Percentiles rank a stretch among this genome's conserved stretches.
Conservation (phyloP, 495 filamentous ascomycete genomes). For the Pyrenula aspistea region DNA sequence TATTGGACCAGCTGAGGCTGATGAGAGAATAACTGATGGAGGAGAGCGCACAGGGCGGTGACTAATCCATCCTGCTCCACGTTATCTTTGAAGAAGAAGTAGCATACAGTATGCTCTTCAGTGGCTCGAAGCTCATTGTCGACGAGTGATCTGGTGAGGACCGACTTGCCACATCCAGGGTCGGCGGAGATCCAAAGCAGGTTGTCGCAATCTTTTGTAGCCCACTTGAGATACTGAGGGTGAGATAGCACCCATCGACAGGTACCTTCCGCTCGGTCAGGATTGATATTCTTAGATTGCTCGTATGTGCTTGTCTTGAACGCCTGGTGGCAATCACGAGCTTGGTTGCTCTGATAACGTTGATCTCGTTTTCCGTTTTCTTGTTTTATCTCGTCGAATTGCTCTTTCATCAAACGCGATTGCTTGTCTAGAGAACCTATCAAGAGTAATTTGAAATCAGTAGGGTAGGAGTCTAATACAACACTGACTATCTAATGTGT, state of each 20-base stretch:
- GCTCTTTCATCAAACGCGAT: constrained; percentile 2
- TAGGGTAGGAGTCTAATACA: too few species aligned
- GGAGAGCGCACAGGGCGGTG: constrained; percentile 14
- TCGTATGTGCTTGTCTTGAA: constrained; percentile 16
- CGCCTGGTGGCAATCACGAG: constrained; percentile 11
- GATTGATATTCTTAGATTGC: constrained; percentile 18
- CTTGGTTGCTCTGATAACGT: constrained; percentile 10
- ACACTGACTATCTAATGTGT: too few species aligned
- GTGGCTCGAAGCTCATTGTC: constrained; percentile 3
- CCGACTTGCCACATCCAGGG: constrained; percentile 22
- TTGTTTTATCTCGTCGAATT: constrained; percentile 2
- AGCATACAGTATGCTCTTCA: constrained; percentile 10
- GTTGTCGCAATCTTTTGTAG: background rate
- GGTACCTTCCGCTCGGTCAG: constrained; percentile 7
- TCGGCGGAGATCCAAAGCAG: constrained; percentile 8
- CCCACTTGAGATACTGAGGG: background rate
- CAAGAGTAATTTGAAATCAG: background rate
- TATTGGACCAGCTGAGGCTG: constrained; percentile 1
- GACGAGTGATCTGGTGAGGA: constrained; percentile 14
- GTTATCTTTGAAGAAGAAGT: constrained; percentile 26
- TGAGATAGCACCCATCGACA: background rate
- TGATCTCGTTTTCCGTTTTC: constrained; percentile 3
- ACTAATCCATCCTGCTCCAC: constrained; percentile 10
- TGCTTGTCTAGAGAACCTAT: constrained; percentile 1
- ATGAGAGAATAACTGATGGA: constrained; percentile 15